Conservation (phyloP, 192 early-diverging fungal species). For the Coemansia sp. region DNA sequence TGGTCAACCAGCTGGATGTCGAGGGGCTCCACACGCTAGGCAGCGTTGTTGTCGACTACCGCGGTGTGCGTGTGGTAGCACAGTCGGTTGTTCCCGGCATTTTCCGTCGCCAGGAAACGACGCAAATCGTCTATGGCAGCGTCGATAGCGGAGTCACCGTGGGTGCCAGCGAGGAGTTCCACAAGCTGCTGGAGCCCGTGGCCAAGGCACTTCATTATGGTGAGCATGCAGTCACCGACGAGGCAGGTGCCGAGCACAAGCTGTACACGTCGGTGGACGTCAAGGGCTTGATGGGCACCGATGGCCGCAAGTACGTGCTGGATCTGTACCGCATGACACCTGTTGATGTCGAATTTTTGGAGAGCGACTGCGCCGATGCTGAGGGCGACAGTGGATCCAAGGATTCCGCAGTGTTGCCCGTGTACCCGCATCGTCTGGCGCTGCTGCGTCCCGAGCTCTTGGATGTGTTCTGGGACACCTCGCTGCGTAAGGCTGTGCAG, state of each 20-base stretch:
- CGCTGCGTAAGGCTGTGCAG: slow-evolving; percentile 59
- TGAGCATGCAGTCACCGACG: slow-evolving; percentile 75
- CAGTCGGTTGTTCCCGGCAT: slow-evolving; percentile 93
- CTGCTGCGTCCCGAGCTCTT: slow-evolving; percentile 86
- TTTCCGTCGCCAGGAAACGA: slow-evolving; percentile 68
- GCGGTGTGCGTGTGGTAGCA: slow-evolving; percentile 84
- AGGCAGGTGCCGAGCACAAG: slow-evolving; percentile 55
- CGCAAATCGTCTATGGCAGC: slow-evolving; percentile 85
- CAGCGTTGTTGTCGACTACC: slow-evolving; percentile 90
- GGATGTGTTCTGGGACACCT: slow-evolving; percentile 78
- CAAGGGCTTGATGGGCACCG: slow-evolving; percentile 90
- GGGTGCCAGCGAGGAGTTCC: slow-evolving; percentile 69
- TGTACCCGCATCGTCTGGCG: slow-evolving; percentile 83
- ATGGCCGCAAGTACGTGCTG: slow-evolving; percentile 87
- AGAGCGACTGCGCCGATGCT: slow-evolving; percentile 57
- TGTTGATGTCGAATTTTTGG: slow-evolving; percentile 85
- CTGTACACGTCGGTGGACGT: slow-evolving; percentile 84
- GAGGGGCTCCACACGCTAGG: slow-evolving; percentile 85
- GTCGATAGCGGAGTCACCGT: slow-evolving; percentile 81
- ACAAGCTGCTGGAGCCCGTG: slow-evolving; percentile 61
- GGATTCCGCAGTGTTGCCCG: slow-evolving; percentile 51
- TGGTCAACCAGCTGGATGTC: slow-evolving; percentile 67
- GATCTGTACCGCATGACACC: slow-evolving; percentile 92
- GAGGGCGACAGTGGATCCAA: too few relatives aligned
- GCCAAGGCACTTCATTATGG: slow-evolving; percentile 77